Evolutionary conservation across 2,329 filamentous ascomycete genomes (phyloP), one percentile per base, ranked within the genome.

Genomic region (Penicillium sclerotiorum): DNA sequence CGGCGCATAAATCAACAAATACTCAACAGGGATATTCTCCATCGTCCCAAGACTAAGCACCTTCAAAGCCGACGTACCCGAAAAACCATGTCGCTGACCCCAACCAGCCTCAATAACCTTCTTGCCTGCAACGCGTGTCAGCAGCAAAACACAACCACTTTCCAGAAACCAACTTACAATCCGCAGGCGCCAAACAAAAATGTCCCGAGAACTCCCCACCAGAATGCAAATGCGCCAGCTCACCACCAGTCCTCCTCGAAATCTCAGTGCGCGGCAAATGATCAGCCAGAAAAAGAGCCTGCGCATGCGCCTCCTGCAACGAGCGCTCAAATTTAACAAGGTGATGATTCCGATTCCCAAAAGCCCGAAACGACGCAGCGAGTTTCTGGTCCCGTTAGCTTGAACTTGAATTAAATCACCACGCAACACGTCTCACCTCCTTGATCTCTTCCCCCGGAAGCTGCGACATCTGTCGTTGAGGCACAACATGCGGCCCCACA

Each of bases 211-310:
- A 81, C 55, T 95, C 90, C 20, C 59, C 55, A 4, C 80, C 84
- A 27, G 84, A 81, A 70, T 95, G 90, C 13, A 90, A 81, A 69
- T 95, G 91, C 60, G 84, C 86, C 42, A 95, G 81, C 70, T 95
- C 90, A 12, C 89, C 88, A 55, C 84, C 80, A 45, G 63, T 55
- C 6, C 43, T 33, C 37, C 50, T 27, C 2, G 61, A 59, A 7
- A 59, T 44, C 2, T 53, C 53, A 6, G 53, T 57, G 8, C 50
- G 42, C 4, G 52, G 55, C n/a, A 66, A 27, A 17, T 53, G 47
- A 32, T 61, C 53, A 1, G 60, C 55, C 8, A 70, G 47, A 45
- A 66, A 68, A 8, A 67, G 46, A 1, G 56, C 67, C 22, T 64
- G 53, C 2, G 58, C 45, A 42, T 68, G 59, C 8, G 33, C 17